phyloP scores from a whole-genome alignment of 805 yeast species.

The Teunomyces funiuensis region DNA sequence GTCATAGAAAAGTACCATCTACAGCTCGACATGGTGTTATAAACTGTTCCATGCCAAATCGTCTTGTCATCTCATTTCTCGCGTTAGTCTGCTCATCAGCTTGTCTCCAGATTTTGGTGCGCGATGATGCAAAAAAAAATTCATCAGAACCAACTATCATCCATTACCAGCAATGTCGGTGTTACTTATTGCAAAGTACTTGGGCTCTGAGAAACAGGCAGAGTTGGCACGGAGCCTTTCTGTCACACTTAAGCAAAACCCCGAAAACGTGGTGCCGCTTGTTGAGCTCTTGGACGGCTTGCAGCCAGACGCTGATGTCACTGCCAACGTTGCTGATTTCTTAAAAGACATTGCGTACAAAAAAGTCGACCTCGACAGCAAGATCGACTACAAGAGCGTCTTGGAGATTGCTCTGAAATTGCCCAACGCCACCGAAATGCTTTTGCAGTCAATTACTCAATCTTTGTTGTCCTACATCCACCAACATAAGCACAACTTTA shows the following conservation, averaged over 20 bases:
- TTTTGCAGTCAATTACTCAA: conserved; percentile 6
- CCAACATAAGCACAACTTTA: conserved; percentile 14
- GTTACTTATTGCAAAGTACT: conserved; percentile 25
- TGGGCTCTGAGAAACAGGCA: conserved; percentile 19
- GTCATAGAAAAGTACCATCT: too few species aligned
- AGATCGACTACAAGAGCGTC: conserved; percentile 11
- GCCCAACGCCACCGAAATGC: conserved; percentile 15
- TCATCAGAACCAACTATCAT: not conserved
- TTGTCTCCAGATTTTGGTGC: not conserved
- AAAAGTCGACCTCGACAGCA: not conserved
- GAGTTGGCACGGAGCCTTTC: conserved; percentile 23
- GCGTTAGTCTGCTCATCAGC: too few species aligned
- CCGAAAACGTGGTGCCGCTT: conserved; percentile 20
- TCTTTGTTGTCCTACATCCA: conserved; percentile 9
- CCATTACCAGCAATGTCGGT: conserved; percentile 6
- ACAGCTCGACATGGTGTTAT: too few species aligned
- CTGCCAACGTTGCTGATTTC: conserved; percentile 8
- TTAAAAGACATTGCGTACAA: conserved; percentile 3
- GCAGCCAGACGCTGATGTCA: conserved; percentile 3
- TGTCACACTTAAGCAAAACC: conserved; percentile 12
- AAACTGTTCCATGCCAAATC: too few species aligned
- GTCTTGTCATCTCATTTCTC: too few species aligned
- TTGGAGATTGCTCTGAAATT: conserved; percentile 15
- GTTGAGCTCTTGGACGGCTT: conserved; percentile 26
- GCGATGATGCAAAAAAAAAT: conserved; percentile 6